Evolutionary conservation across 1,139 yeast genomes (phyloP), one percentile per base, ranked within the genome.

Genomic region (Geotrichum reessii): DNA sequence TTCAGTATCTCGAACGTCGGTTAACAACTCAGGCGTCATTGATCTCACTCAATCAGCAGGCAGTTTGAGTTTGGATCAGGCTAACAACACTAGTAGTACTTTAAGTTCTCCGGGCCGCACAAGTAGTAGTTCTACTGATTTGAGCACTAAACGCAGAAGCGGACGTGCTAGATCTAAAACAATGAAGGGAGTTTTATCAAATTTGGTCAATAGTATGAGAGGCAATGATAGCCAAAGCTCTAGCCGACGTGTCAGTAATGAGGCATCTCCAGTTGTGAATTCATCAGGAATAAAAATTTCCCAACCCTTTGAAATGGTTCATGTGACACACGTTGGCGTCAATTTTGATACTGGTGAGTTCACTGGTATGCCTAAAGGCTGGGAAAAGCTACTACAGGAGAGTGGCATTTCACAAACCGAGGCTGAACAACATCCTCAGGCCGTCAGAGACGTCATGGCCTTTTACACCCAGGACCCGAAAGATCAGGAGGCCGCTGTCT

Each of bases 281-380:
- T 69, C 78, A 65, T 59, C 74, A 67, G 61, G 78, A 58, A 76
- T 86, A 73, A 85, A 84, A 65, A 91, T 93, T 55, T 87, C 96
- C 44, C 86, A 91, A 0, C 98, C 98, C 0, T 90, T 86, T 71
- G 91, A 89, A 69, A 88, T 95, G 33, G 86, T 89, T 67, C 96
- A 91, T 69, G 87, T 90, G 48, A 90, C 95, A 2, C 98, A 93
- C 72, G 98, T 93, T 12, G 97, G 96, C 24, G 86, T 87, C 61
- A 93, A 92, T 71, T 74, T 79, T 28, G 86, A 84, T 65, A 86
- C 93, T 40, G 96, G 97, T 9, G 85, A 88, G 60, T 92, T 87
- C 68, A 87, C 93, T 1, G 98, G 97, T 1, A 78, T 92, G 58
- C 99, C 98, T 1, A 83, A 82, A 53, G 97, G 89, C 71, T 93